phyloP scores from a whole-genome alignment of 177 flowering plant species.

The Vitis hybrid region DNA sequence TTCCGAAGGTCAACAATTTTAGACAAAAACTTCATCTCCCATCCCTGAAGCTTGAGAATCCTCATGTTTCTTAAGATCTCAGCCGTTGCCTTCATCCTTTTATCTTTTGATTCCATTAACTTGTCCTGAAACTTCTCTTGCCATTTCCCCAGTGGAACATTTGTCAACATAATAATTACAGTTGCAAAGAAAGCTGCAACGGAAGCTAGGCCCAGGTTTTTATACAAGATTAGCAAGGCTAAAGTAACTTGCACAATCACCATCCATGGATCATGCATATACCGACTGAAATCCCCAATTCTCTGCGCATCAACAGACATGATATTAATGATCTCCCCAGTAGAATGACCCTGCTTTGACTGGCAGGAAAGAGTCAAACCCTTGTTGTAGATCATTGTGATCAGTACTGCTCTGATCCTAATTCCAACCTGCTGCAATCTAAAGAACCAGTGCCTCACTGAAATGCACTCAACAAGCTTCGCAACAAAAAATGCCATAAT shows the following conservation, averaged over 20 bases:
- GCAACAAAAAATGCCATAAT: slow-evolving; percentile 50
- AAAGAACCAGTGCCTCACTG: slow-evolving; percentile 61
- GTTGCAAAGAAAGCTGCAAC: slow-evolving; percentile 56
- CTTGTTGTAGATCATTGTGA: slow-evolving; percentile 61
- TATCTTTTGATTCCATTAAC: slow-evolving; percentile 73
- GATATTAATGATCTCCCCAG: slow-evolving; percentile 77
- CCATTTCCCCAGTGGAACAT: slow-evolving; percentile 55
- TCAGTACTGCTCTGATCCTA: slow-evolving; percentile 46
- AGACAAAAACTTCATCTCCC: slow-evolving; percentile 84
- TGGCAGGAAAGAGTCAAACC: slow-evolving; percentile 63
- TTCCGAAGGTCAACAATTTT: slow-evolving; percentile 53
- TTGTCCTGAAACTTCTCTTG: slow-evolving; percentile 55
- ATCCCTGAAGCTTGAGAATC: slow-evolving; percentile 81
- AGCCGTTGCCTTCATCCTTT: slow-evolving; percentile 70
- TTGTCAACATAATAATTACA: slow-evolving; percentile 50
- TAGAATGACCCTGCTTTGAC: slow-evolving; percentile 59
- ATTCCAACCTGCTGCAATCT: slow-evolving; percentile 50
- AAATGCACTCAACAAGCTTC: slow-evolving; percentile 59
- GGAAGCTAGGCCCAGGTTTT: slow-evolving; percentile 61
- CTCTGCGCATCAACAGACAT: slow-evolving; percentile 80
- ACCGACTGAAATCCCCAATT: slow-evolving; percentile 53
- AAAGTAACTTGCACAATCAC: slow-evolving; percentile 52
- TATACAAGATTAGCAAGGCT: slow-evolving; percentile 63
- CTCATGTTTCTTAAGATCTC: slow-evolving; percentile 80
- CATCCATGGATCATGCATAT: slow-evolving; percentile 72